phyloP scores from a whole-genome alignment of 805 yeast species.

The Metschnikowia bowlesiae region DNA sequence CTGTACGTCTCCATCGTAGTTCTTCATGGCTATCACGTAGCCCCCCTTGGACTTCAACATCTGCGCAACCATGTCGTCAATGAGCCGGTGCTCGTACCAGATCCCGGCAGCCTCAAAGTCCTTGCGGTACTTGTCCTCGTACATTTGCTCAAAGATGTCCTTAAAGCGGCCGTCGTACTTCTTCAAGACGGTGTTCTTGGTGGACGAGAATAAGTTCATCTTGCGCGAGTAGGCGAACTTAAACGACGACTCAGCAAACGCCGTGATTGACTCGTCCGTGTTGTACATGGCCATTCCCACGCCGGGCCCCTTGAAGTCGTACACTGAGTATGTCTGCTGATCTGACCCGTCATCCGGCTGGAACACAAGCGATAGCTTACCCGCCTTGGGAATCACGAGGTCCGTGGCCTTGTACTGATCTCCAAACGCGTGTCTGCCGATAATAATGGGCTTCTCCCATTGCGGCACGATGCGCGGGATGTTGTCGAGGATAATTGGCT shows the following conservation, averaged over 20 bases:
- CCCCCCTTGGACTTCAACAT: conserved; percentile 85
- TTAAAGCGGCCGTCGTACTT: conserved; percentile 80
- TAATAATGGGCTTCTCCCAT: conserved; percentile 79
- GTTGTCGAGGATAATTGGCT: conserved; percentile 74
- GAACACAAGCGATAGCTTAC: conserved; percentile 61
- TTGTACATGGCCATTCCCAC: conserved; percentile 82
- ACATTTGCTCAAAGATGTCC: conserved; percentile 69
- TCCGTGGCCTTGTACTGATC: conserved; percentile 84
- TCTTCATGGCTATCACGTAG: conserved; percentile 73
- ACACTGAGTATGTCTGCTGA: conserved; percentile 48
- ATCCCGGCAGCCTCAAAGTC: conserved; percentile 58
- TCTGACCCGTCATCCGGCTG: conserved; percentile 58
- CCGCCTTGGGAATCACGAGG: conserved; percentile 60
- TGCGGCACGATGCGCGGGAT: conserved; percentile 74
- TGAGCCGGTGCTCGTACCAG: conserved; percentile 75
- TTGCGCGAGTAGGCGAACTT: conserved; percentile 63
- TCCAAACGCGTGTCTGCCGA: conserved; percentile 84
- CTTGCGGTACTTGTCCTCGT: conserved; percentile 51
- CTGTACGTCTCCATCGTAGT: conserved; percentile 84
- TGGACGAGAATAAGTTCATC: conserved; percentile 63
- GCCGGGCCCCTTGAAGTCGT: conserved; percentile 61
- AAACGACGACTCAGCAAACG: conserved; percentile 78
- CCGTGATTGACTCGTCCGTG: conserved; percentile 71
- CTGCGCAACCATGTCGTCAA: conserved; percentile 87
- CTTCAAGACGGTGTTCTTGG: conserved; percentile 79